A percentile compares a stretch with the other conserved stretches of the same genome.
These are phyloP conservation scores for Talaromyces sp. DNA, from an alignment of 2,329 filamentous ascomycete genomes.

Conservation along the genomic window DNA sequence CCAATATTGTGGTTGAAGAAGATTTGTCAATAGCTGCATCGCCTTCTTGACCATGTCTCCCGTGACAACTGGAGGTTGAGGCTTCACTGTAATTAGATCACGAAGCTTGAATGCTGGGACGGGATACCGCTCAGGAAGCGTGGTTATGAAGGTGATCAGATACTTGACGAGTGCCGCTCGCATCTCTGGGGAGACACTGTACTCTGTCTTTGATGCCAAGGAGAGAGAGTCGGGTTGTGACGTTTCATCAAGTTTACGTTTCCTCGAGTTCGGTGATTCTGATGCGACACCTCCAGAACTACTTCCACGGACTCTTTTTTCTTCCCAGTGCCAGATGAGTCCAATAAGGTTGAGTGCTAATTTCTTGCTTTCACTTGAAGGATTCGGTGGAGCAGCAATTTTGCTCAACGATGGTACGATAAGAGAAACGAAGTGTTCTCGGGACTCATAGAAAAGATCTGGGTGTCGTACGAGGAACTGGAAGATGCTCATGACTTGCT, in stretches of 20 bases:
- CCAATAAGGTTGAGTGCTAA: slow-evolving; percentile 87
- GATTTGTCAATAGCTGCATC: slow-evolving; percentile 74
- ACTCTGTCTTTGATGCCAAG: slow-evolving; percentile 56
- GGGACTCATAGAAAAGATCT: slow-evolving; percentile 88
- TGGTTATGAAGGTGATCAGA: slow-evolving; percentile 90
- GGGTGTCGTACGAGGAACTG: slow-evolving; percentile 92
- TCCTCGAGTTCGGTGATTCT: slow-evolving; percentile 70
- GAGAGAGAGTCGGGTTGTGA: slow-evolving; percentile 57
- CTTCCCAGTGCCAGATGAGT: slow-evolving; percentile 90
- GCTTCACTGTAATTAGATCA: slow-evolving; percentile 51
- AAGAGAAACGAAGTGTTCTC: slow-evolving; percentile 84
- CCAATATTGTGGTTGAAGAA: slow-evolving; percentile 87
- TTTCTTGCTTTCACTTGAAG: slow-evolving; percentile 88
- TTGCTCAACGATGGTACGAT: slow-evolving; percentile 89
- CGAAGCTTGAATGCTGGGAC: slow-evolving; percentile 69
- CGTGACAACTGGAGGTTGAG: slow-evolving; percentile 54
- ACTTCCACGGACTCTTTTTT: slow-evolving; percentile 67
- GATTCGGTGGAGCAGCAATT: slow-evolving; percentile 74
- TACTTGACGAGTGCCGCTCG: slow-evolving; percentile 88
- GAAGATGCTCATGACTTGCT: slow-evolving; percentile 96
- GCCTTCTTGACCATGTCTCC: slow-evolving; percentile 84
- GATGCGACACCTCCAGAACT: slow-evolving; percentile 45
- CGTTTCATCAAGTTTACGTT: slow-evolving; percentile 72
- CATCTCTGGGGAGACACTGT: slow-evolving; percentile 64
- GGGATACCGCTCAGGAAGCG: slow-evolving; percentile 79